A percentile compares a stretch with the other conserved stretches of the same genome.
phyloP scores from a whole-genome alignment of 768 basidiomycete species.

The Kwoniella dejecticola region DNA sequence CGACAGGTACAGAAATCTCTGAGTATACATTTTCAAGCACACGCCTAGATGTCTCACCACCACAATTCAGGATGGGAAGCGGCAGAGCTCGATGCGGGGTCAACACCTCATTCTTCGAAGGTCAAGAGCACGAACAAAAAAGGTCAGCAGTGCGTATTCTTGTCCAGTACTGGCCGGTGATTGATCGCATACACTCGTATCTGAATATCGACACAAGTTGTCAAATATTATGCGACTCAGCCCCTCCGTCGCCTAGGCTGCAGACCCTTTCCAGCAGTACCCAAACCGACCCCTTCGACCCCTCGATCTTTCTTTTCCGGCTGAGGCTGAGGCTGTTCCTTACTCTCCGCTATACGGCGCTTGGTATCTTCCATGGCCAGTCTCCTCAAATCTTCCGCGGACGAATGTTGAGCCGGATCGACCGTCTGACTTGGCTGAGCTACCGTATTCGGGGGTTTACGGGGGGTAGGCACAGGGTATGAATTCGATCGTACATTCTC shows the following conservation, averaged over 20 bases:
- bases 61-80: no score
- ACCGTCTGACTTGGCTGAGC: slow-evolving; percentile 29
- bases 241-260: slow-evolving; percentile 28
- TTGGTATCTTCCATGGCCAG: slow-evolving; percentile 49
- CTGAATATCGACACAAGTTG: no score
- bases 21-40: no score
- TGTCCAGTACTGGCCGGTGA: no score
- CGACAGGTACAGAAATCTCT: no score
- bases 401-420: slow-evolving; percentile 31
- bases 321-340: not conserved
- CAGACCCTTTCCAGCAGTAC: slow-evolving; percentile 5
- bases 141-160: no score
- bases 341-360: slow-evolving; percentile 29
- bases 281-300: not conserved
- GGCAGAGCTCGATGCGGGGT: no score
- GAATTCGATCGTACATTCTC: not conserved
- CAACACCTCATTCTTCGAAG: no score
- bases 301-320: not conserved
- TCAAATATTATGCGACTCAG: no score
- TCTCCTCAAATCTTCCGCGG: slow-evolving; percentile 38
- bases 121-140: no score
- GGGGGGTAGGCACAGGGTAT: slow-evolving; percentile 39
- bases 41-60: no score
- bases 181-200: no score
- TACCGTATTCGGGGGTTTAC: slow-evolving; percentile 2